These are phyloP conservation scores for Rhododendron ovatum DNA, from an alignment of 148 eudicot genomes.

Conservation along the genomic window DNA sequence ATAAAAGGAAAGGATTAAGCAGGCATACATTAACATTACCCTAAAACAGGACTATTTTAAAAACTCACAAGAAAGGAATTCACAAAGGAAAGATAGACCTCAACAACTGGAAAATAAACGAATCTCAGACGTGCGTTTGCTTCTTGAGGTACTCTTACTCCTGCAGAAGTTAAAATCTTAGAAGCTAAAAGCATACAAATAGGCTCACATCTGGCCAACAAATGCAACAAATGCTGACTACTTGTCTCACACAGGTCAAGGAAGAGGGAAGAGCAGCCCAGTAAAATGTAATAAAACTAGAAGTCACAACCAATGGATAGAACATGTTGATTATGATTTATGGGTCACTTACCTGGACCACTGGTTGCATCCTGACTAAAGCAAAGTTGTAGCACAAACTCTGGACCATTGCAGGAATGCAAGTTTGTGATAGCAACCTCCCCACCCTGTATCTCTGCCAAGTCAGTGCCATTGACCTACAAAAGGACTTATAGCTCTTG, in stretches of 20 bases:
- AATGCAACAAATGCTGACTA: not conserved
- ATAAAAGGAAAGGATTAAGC: not conserved
- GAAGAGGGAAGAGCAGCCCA: not conserved
- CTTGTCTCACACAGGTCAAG: not conserved
- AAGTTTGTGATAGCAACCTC: slow-evolving; percentile 69
- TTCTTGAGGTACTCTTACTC: slow-evolving; percentile 26
- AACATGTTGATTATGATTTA: not conserved
- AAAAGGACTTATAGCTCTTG: slow-evolving; percentile 13
- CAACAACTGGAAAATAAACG: slow-evolving; percentile 56
- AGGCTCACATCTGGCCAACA: not conserved
- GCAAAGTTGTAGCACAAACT: slow-evolving; percentile 45
- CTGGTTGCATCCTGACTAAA: slow-evolving; percentile 20
- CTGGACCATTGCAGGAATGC: slow-evolving; percentile 70
- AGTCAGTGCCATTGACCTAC: slow-evolving; percentile 59
- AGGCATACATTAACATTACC: not conserved
- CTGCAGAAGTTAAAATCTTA: slow-evolving; percentile 24
- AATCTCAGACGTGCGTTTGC: slow-evolving; percentile 67
- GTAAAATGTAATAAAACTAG: not conserved
- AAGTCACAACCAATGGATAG: not conserved
- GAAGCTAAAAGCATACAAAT: not conserved
- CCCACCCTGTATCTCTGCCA: slow-evolving; percentile 62
- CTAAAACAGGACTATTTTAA: not conserved
- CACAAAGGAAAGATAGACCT: slow-evolving; percentile 29
- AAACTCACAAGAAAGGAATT: not conserved
- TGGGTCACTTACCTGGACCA: slow-evolving; percentile 25